Evolutionary conservation across 2,329 filamentous ascomycete species (phyloP), one percentile per base, ranked within the genome.

Genomic region (Pestalotiopsis sp.): DNA sequence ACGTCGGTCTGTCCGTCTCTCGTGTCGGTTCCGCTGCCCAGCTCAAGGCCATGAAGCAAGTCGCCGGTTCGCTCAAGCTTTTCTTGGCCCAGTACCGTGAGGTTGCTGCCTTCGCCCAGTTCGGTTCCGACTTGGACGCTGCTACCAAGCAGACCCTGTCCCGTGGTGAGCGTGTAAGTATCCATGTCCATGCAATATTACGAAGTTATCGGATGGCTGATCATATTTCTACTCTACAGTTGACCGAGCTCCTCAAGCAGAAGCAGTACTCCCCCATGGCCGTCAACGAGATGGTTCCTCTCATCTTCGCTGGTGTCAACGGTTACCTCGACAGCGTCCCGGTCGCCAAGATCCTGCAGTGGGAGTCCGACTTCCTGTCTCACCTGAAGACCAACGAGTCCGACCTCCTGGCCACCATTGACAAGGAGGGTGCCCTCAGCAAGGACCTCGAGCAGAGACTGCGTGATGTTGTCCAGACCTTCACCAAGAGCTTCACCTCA

Each of bases 1-100:
- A 99, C 91, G 96, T 99, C 93, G 96, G 96, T 96, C 93, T 99
- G 78, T 99, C 96, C 80, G 96, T 99, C 79, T 99, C 96, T 78
- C 96, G 96, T 93, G 96, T 99, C 92, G 96, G 96, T 84, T 99
- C 96, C 81, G 94, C 96, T 83, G 96, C 96, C 83, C 96, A 99
- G 91, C 91, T 98, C 85, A 99, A 98, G 93, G 95, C 96, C 87
- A 99, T 99, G 96, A 99, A 99, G 92, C 96, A 99, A 90, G 96
- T 99, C 79, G 96, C 96, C 81, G 96, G 96, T 91, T 98, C 95
- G 77, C 90, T 99, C 82, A 99, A 99, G 92, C 94, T 99, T 79
- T 99, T 98, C 94, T 93, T 99, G 93, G 96, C 96, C 80, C 96
- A 99, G 89, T 99, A 99, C 91, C 96, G 96, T 96, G 96, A 99